These are phyloP conservation scores for Punctularia strigosozonata DNA, from an alignment of 768 basidiomycete genomes.

Conservation along the genomic window DNA sequence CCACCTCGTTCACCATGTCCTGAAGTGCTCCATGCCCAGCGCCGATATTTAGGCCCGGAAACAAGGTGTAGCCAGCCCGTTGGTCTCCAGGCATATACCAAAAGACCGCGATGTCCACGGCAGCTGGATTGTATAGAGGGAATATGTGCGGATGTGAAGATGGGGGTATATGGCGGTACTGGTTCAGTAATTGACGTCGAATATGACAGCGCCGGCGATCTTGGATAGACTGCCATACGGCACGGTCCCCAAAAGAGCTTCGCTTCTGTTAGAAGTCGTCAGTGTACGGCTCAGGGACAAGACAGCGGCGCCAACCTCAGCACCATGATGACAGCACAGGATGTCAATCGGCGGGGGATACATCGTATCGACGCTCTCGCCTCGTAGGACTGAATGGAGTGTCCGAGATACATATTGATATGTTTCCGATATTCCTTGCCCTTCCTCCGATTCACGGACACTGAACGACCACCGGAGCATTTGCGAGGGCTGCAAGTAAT, in stretches of 20 bases:
- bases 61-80: constrained; percentile 47
- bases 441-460: constrained; percentile 25
- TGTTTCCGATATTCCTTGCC: constrained; percentile 28
- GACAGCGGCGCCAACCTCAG: too few species aligned
- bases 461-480: constrained; percentile 32
- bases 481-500: constrained; percentile 34
- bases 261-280: background rate
- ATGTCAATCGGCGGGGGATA: constrained; percentile 14
- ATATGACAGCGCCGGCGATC: constrained; percentile 34
- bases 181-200: constrained; percentile 21
- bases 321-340: constrained; percentile 20
- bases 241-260: constrained; percentile 12
- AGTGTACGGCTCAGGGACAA: too few species aligned
- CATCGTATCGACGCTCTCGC: constrained; percentile 6
- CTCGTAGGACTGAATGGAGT: constrained; percentile 7
- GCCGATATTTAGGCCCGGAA: constrained; percentile 53
- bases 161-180: constrained; percentile 47
- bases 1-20: constrained; percentile 45
- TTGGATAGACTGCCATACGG: constrained; percentile 36
- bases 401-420: constrained; percentile 7
- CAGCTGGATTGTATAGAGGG: constrained; percentile 65
- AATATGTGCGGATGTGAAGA: constrained; percentile 48
- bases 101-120: constrained; percentile 62
- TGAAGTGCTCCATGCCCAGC: constrained; percentile 57
- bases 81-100: constrained; percentile 59